Conservation (phyloP, 2,329 filamentous ascomycete genomes). For the Byssoonygena ceratinophila region DNA sequence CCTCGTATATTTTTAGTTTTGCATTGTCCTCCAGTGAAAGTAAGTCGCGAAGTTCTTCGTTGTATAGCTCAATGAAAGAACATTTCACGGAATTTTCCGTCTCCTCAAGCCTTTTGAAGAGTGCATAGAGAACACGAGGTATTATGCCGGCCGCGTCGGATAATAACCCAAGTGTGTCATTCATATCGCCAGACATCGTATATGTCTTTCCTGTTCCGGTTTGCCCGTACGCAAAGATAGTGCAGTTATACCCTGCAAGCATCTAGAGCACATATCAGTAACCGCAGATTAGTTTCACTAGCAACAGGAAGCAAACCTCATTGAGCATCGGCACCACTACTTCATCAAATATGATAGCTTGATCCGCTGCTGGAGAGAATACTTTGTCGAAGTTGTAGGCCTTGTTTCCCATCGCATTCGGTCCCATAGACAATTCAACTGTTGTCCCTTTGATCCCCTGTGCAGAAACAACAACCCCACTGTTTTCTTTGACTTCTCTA, state of each 20-base stretch:
- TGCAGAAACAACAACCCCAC: constrained; percentile 78
- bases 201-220: constrained; percentile 98
- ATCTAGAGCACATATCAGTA: constrained; percentile 48
- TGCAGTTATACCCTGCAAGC: constrained; percentile 90
- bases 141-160: constrained; percentile 93
- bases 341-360: constrained; percentile 88
- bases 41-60: constrained; percentile 88
- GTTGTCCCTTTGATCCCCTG: constrained; percentile 78
- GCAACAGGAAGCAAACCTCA: constrained; percentile 50
- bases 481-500: constrained; percentile 87
- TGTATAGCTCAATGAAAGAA: constrained; percentile 97
- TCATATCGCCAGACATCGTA: constrained; percentile 98
- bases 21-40: constrained; percentile 68
- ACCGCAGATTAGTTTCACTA: background rate
- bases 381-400: constrained; percentile 95
- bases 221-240: constrained; percentile 96
- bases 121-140: constrained; percentile 72
- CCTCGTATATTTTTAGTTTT: constrained; percentile 94
- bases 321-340: constrained; percentile 87
- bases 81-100: constrained; percentile 86
- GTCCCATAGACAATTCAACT: constrained; percentile 82
- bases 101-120: constrained; percentile 78
- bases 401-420: constrained; percentile 87
- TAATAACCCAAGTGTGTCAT: constrained; percentile 68
- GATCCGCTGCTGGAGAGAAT: constrained; percentile 88